Evolutionary conservation across 768 basidiomycete genomes (phyloP).

Genomic region (Auricularia auricula-judae): DNA sequence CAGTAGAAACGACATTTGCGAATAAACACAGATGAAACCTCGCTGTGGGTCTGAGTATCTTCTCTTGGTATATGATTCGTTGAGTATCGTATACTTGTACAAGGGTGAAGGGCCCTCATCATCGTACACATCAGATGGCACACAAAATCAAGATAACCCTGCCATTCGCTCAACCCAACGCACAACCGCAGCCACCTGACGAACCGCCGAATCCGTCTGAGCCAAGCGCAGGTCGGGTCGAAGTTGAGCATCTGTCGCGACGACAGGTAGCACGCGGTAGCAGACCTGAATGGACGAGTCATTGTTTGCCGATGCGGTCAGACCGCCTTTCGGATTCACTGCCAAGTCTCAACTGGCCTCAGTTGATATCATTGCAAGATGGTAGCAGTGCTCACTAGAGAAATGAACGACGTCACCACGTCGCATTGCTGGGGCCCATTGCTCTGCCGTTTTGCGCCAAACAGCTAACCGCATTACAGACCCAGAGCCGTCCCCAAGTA

Average conservation of each 20-base stretch:
- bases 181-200: neutral
- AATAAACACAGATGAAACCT: neutral
- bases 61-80: no score
- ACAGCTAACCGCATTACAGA: neutral
- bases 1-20: slow-evolving; percentile 1
- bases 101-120: no score
- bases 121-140: no score
- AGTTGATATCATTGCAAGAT: neutral
- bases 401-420: neutral
- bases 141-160: neutral
- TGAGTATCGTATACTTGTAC: no score
- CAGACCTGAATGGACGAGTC: neutral
- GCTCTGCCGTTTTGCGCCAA: neutral
- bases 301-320: neutral
- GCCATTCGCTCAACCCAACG: neutral
- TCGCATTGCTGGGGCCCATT: neutral
- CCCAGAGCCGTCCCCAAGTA: neutral
- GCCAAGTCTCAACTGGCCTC: neutral
- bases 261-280: neutral
- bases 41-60: neutral
- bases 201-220: neutral
- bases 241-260: neutral
- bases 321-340: neutral
- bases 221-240: neutral
- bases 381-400: neutral